A percentile compares a stretch with the other conserved stretches of the same genome.
Evolutionary conservation across 352 stramenopile species (phyloP).

Genomic region (Hyaloperonospora arabidopsidis): DNA sequence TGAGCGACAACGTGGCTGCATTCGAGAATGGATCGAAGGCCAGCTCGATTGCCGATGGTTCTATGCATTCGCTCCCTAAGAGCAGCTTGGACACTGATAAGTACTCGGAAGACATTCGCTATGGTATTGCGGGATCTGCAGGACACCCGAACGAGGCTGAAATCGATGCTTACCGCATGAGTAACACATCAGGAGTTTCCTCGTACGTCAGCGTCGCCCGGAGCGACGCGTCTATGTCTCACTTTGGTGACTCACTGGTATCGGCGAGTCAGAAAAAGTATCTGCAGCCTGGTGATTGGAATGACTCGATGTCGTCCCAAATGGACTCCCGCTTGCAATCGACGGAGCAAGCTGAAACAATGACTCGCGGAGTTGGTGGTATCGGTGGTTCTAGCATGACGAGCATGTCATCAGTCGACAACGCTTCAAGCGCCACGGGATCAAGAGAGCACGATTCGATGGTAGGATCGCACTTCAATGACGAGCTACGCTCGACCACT

Average conservation of each 20-base stretch:
- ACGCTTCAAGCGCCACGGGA: conserved; percentile 19
- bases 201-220: conserved; percentile 32
- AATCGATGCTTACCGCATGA: conserved; percentile 21
- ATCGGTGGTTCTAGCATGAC: conserved; percentile 38
- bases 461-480: conserved; percentile 17
- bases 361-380: conserved; percentile 24
- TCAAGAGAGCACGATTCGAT: conserved; percentile 28
- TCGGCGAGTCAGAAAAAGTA: conserved; percentile 37
- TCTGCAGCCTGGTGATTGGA: conserved; percentile 39
- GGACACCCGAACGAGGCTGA: conserved; percentile 16
- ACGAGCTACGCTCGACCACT: conserved; percentile 19
- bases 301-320: conserved; percentile 36
- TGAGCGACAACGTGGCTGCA: conserved; percentile 35
- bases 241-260: conserved; percentile 45
- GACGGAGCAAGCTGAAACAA: conserved; percentile 29
- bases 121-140: conserved; percentile 12
- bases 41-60: conserved; percentile 26
- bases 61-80: conserved; percentile 16
- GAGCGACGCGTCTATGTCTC: conserved; percentile 43
- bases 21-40: conserved; percentile 38
- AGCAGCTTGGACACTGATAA: conserved; percentile 23
- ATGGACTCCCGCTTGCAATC: conserved; percentile 33
- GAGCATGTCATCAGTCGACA: conserved; percentile 28
- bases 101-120: conserved; percentile 29
- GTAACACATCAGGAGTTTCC: conserved; percentile 41